A percentile compares a stretch with the other conserved stretches of the same genome.
These are phyloP conservation scores for Zasmidium angulare DNA, from an alignment of 2,329 filamentous ascomycete genomes.

Conservation along the genomic window DNA sequence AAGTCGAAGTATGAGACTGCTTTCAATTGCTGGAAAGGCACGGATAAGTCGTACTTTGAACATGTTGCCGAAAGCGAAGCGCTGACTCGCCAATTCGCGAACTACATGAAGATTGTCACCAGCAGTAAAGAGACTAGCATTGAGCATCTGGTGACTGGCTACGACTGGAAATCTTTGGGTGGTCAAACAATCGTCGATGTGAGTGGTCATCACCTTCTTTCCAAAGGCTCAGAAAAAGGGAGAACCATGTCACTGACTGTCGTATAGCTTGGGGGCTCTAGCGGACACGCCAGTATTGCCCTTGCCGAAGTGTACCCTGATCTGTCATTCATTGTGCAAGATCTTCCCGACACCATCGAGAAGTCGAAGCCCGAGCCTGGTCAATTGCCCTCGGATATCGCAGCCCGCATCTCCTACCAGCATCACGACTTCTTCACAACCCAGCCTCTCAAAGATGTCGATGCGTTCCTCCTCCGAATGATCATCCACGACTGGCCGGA, in stretches of 20 bases:
- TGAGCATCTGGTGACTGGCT: background rate
- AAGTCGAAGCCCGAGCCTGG: too few species aligned
- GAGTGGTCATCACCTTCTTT: too few species aligned
- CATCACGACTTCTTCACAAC: constrained; percentile 12
- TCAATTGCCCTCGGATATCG: too few species aligned
- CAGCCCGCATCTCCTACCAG: background rate
- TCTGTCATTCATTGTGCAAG: constrained; percentile 4
- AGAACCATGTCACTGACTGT: too few species aligned
- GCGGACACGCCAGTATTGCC: background rate
- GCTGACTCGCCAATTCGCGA: background rate
- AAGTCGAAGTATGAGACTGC: too few species aligned
- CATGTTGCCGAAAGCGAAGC: background rate
- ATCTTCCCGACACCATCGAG: background rate
- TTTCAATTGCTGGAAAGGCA: too few species aligned
- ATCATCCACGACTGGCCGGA: constrained; percentile 27
- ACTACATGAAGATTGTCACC: background rate
- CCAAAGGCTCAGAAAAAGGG: too few species aligned
- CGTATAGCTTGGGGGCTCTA: background rate
- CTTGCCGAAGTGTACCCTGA: background rate
- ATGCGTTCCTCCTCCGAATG: constrained; percentile 26
- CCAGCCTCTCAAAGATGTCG: constrained; percentile 27
- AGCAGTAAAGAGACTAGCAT: background rate
- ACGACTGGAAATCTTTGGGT: background rate
- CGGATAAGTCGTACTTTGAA: background rate
- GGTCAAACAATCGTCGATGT: constrained; percentile 4